Conservation (phyloP, 202 grass and related monocot genomes). For the Zizania palustris region DNA sequence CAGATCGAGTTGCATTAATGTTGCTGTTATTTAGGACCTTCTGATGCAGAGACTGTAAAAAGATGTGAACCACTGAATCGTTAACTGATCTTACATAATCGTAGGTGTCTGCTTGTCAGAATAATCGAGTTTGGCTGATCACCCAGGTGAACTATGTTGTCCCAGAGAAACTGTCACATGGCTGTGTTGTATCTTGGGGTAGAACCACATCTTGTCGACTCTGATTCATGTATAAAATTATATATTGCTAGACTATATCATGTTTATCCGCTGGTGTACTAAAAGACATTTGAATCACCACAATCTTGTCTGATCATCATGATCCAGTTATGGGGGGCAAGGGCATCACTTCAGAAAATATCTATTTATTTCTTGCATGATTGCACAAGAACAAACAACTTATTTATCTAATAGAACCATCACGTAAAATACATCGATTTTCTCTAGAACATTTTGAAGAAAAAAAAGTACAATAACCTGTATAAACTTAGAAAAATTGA, state of each 20-base stretch:
- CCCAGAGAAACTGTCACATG: conserved; percentile 31
- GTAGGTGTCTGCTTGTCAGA: conserved; percentile 47
- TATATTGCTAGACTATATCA: conserved; percentile 32
- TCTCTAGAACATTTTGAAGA: conserved; percentile 36
- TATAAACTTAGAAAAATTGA: conserved; percentile 6
- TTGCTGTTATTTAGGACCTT: conserved; percentile 51
- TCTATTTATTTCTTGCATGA: background rate
- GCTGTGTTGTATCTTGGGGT: conserved; percentile 45
- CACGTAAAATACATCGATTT: conserved; percentile 27
- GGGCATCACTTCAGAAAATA: background rate
- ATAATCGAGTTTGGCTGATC: conserved; percentile 51
- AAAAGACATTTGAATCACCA: background rate
- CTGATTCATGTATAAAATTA: conserved; percentile 47
- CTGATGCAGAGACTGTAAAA: conserved; percentile 52
- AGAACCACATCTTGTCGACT: conserved; percentile 39
- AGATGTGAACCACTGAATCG: conserved; percentile 30
- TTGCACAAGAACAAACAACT: conserved; percentile 24
- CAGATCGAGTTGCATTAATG: conserved; percentile 36
- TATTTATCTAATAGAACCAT: conserved; percentile 11
- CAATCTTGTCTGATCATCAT: background rate
- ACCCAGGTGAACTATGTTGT: conserved; percentile 35
- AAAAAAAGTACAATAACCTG: conserved; percentile 6
- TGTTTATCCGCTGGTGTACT: background rate
- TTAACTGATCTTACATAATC: conserved; percentile 49
- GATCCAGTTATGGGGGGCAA: background rate